These are phyloP conservation scores for Rhizopus sp. DNA, from an alignment of 371 early-diverging fungal species.

Conservation along the genomic window DNA sequence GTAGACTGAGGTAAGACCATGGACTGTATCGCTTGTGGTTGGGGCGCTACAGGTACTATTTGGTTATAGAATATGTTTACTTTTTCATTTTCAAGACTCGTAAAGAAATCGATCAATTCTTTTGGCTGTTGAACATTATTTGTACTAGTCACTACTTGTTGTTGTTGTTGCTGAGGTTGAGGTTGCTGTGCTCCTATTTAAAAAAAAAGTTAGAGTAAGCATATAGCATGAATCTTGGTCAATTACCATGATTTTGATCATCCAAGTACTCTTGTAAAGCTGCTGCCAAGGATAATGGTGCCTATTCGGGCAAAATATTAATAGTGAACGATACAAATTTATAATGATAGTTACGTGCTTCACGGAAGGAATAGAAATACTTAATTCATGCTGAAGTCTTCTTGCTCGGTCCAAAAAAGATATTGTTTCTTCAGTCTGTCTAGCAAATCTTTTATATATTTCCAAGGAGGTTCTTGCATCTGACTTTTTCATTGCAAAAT, in stretches of 20 bases:
- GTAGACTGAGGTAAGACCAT: slow-evolving; percentile 3
- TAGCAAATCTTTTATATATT: slow-evolving; percentile 89
- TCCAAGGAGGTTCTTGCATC: slow-evolving; percentile 82
- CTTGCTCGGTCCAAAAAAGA: slow-evolving; percentile 82
- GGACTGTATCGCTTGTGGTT: background rate
- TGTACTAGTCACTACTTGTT: slow-evolving; percentile 24
- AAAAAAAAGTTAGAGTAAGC: background rate
- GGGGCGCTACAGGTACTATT: slow-evolving; percentile 2
- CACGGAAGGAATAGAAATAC: slow-evolving; percentile 79
- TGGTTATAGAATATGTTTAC: slow-evolving; percentile 46
- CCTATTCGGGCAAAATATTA: slow-evolving; percentile 40
- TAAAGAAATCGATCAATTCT: slow-evolving; percentile 75
- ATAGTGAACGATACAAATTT: background rate
- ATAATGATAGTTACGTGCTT: slow-evolving; percentile 68
- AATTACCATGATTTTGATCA: slow-evolving; percentile 15
- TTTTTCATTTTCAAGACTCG: slow-evolving; percentile 69
- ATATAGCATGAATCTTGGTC: background rate
- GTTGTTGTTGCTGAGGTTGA: slow-evolving; percentile 12
- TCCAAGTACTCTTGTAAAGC: slow-evolving; percentile 86
- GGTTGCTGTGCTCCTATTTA: background rate
- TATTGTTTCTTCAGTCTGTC: slow-evolving; percentile 77
- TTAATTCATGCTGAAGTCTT: slow-evolving; percentile 67
- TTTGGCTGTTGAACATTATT: slow-evolving; percentile 29
- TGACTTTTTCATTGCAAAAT: slow-evolving; percentile 83
- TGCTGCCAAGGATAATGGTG: slow-evolving; percentile 83